Evolutionary conservation across 2,329 filamentous ascomycete genomes (phyloP), one percentile per base, ranked within the genome.

Genomic region (Diaporthe citriasiana): DNA sequence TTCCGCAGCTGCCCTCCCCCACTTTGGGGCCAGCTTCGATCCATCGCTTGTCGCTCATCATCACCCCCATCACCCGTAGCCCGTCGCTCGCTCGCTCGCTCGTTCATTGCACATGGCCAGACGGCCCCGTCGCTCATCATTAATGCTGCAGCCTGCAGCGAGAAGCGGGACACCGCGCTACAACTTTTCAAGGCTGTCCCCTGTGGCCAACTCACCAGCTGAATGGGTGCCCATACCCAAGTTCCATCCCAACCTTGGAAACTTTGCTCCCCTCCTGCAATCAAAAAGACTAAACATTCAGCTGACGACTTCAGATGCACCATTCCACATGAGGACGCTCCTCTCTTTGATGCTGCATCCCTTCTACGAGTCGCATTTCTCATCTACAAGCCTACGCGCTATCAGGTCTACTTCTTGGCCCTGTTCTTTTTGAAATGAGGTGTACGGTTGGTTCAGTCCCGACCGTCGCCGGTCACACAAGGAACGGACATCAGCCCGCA

Each of bases 271-370:
- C 72, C 53, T 73, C 70, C 73, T 74, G 74, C 74, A 75, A 70
- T 66, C 72, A 66, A 72, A 72, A 72, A 69, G 70, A 71, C 74
- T 75, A 74, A 66, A 56, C 71, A 71, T 71, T 75, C 74, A 75
- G 74, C 74, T 75, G 71, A 51, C 45, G 50, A 74, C 71, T 73
- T 51, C 71, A 68, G 59, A 71, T 65, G 66, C 74, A 69, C 71
- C 59, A 74, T 75, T 33, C 74, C 74, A 60, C 66, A 73, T 73
- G 70, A 51, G 71, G 74, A 47, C 47, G 15, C 33, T 66, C 25
- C 27, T 63, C 53, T 55, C 55, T 42, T 66, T 68, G 27, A 57
- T 35, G 33, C 25, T 53, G 56, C 70, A 63, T 55, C 53, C 35
- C 50, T 17, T 56, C 53, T 55, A 51, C 63, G 40, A 60, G 57